Conservation (phyloP, 202 grass and related monocot species). For the Brachypodium distachyon region DNA sequence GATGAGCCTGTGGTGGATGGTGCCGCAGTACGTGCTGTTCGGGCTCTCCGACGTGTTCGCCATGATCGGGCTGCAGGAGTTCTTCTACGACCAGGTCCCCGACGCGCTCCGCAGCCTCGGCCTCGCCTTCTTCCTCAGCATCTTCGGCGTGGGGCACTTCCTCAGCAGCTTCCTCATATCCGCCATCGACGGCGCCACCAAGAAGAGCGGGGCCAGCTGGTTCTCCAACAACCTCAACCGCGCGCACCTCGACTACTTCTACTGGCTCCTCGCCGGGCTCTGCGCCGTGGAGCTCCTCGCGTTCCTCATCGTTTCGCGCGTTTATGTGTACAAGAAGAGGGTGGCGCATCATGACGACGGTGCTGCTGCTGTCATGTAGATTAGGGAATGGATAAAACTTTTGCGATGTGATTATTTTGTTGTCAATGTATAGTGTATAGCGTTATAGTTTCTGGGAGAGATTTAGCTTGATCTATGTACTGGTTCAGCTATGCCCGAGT, state of each 20-base stretch:
- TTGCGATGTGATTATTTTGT: not conserved
- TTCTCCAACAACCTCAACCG: constrained; percentile 56
- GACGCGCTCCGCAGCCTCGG: constrained; percentile 49
- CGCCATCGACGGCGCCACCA: constrained; percentile 35
- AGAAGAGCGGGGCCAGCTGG: constrained; percentile 37
- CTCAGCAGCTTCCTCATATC: constrained; percentile 50
- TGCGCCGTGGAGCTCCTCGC: constrained; percentile 24
- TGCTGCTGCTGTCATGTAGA: constrained; percentile 12
- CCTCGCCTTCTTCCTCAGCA: constrained; percentile 46
- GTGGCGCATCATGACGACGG: not conserved
- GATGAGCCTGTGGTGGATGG: constrained; percentile 86
- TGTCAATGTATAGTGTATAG: not conserved
- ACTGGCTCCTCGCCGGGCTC: constrained; percentile 52
- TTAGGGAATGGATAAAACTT: not conserved
- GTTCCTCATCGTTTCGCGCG: constrained; percentile 26
- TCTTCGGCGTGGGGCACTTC: constrained; percentile 42
- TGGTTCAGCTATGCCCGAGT: not conserved
- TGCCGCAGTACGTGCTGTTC: constrained; percentile 61
- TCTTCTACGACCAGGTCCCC: constrained; percentile 73
- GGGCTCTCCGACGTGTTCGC: constrained; percentile 52
- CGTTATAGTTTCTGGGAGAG: not conserved
- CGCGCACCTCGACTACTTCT: constrained; percentile 66
- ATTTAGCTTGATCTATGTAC: not conserved
- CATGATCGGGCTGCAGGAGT: constrained; percentile 56
- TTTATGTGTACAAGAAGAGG: constrained; percentile 42